Evolutionary conservation across 176 grass and related monocot genomes (phyloP), one percentile per base, ranked within the genome.

Genomic region (Bromus sterilis): DNA sequence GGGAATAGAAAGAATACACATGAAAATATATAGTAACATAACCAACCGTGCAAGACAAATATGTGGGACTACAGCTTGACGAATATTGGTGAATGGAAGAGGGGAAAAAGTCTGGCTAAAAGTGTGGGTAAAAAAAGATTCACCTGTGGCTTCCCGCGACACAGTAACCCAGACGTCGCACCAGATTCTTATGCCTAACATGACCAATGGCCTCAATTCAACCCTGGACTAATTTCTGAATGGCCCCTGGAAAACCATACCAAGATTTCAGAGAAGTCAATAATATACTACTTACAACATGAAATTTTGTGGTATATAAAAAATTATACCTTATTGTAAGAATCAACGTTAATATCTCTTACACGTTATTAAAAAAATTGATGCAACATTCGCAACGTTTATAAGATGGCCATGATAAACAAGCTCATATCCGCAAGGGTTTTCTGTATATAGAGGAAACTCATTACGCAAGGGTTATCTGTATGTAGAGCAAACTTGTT

Each of bases 191-290:
- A 78, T 93, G 91, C 35, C 91, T 82, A 59, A 93, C 91, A 82
- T 93, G 85, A 71, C 91, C 91, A 63, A 93, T 93, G 35, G 91
- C 85, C 87, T 93, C 91, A 74, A 93, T 83, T 93, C 91, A 67
- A 93, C 91, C 49, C 78, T 86, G 67, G 90, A 93, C 66, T 93
- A 88, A 70, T 88, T 93, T 93, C 91, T 71, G 91, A 88, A 59
- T 93, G 91, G 14, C 91, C 91, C 78, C 91, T 93, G 80, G 59
- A 85, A 66, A 61, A 78, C 18, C 76, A 63, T 66, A 53, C 15
- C 42, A 65, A 80, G 64, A 80, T 12, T 67, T 15, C 44, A 28
- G 42, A 29, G 15, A 60, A 30, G 76, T 46, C 39, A 78, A 56
- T 53, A 66, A n/a, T 66, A 18, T 55, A 56, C 20, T 37, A 66